Conservation (phyloP, 148 eudicot species). For the Nepenthes mirabilis region DNA sequence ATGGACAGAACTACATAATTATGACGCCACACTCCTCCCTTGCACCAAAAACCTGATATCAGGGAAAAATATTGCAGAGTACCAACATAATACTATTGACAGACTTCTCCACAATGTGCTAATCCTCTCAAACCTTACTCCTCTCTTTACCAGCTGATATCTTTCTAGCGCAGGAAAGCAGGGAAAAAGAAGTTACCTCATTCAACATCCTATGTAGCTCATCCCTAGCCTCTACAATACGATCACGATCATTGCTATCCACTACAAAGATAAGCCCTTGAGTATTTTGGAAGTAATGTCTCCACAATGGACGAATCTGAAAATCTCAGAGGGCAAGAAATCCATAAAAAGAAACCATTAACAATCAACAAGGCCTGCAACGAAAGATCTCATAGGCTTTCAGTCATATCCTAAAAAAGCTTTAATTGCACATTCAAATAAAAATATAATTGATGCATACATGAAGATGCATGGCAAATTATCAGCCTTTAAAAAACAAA, state of each 20-base stretch:
- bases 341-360: not conserved
- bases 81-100: too few species aligned
- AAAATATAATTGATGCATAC: too few species aligned
- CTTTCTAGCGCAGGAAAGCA: too few species aligned
- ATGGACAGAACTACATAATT: not conserved
- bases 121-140: too few species aligned
- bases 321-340: not conserved
- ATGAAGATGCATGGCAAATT: not conserved
- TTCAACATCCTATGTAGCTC: constrained; percentile 67
- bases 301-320: constrained; percentile 65
- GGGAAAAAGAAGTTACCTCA: constrained; percentile 22
- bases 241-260: constrained; percentile 69
- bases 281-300: constrained; percentile 70
- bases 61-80: too few species aligned
- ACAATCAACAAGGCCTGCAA: not conserved
- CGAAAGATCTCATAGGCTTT: not conserved
- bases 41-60: too few species aligned
- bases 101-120: too few species aligned
- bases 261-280: constrained; percentile 73
- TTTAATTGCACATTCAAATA: too few species aligned
- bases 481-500: not conserved
- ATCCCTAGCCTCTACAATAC: constrained; percentile 58
- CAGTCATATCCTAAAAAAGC: not conserved
- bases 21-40: not conserved
- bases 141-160: too few species aligned